Evolutionary conservation across 805 yeast species (phyloP).

Genomic region (Tetrapisispora nanseiensis): DNA sequence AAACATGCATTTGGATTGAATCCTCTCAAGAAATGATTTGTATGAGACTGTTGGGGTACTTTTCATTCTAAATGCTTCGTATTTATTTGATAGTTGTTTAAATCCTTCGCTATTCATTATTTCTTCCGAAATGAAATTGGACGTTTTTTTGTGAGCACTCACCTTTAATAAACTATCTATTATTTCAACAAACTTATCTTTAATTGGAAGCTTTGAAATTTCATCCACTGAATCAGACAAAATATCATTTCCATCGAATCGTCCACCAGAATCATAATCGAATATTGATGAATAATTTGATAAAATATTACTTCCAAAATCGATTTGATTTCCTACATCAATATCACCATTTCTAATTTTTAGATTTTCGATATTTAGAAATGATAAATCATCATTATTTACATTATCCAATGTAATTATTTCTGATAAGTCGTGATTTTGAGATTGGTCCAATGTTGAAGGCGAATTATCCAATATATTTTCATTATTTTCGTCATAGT

Average conservation of each 20-base stretch:
- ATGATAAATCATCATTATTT: background rate
- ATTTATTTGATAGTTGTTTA: background rate
- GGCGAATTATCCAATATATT: constrained; percentile 1
- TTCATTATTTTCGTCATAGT: background rate
- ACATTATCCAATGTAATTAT: background rate
- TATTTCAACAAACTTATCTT: constrained; percentile 9
- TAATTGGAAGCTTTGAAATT: constrained; percentile 3
- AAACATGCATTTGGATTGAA: constrained; percentile 25
- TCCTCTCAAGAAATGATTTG: constrained; percentile 17
- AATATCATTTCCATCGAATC: background rate
- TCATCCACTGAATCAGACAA: background rate
- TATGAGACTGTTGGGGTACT: constrained; percentile 21
- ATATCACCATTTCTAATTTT: background rate
- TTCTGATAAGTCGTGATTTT: background rate
- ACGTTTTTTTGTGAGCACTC: constrained; percentile 2
- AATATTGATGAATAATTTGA: background rate
- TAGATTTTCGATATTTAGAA: background rate
- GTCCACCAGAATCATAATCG: background rate
- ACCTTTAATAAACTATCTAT: constrained; percentile 9
- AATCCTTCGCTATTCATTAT: constrained; percentile 1
- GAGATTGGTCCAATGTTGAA: background rate
- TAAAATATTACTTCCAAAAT: background rate
- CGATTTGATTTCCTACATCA: background rate
- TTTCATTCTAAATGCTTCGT: constrained; percentile 20
- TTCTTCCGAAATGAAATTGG: background rate